Base-by-base conservation (phyloP, 345 rosid species). In the Gossypium ekmanianum region DNA sequence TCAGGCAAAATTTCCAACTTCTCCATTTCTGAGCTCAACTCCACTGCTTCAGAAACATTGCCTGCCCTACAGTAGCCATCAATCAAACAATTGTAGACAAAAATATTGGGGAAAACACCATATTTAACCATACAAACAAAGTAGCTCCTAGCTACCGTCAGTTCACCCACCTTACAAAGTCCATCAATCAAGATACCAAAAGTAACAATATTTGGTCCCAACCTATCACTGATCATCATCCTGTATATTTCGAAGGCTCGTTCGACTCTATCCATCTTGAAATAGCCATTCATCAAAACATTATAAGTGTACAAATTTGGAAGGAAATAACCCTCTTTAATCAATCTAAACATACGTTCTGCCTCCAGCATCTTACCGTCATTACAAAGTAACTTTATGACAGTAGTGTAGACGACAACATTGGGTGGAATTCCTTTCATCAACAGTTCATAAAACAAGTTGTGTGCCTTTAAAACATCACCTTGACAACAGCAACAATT, bases 271-370 rank as follows among this genome's bases (percentile, higher is more conserved):
- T 71, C 78, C 34, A 61, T 58, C 77, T 88, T 92, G 86, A 89
- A 87, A 58, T 85, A 84, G 9, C 93, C 92, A 75, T 83, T 83
- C 59, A 92, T 87, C 34, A 88, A 74, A 74, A 75, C 75, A 81
- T 85, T 83, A 56, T 81, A 86, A 74, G 89, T 85, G 78, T 83
- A 85, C 79, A 88, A 79, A 79, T 86, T 87, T 16, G 91, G 92
- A 24, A 57, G 17, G 59, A 87, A 83, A 4, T 78, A 83, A 9
- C 71, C 74, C 39, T 78, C 81, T 83, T 44, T 79, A 88, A 91
- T 86, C 75, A 57, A 55, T 47, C 72, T 70, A 18, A 89, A 80
- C 83, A 87, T 73, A 44, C 11, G 67, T 79, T 81, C 84, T 1
- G 87, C 97, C 69, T 86, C 85, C 14, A 58, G 68, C 84, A 89